Evolutionary conservation across 2,329 filamentous ascomycete species (phyloP).

Genomic region (Thyridium curvatum): DNA sequence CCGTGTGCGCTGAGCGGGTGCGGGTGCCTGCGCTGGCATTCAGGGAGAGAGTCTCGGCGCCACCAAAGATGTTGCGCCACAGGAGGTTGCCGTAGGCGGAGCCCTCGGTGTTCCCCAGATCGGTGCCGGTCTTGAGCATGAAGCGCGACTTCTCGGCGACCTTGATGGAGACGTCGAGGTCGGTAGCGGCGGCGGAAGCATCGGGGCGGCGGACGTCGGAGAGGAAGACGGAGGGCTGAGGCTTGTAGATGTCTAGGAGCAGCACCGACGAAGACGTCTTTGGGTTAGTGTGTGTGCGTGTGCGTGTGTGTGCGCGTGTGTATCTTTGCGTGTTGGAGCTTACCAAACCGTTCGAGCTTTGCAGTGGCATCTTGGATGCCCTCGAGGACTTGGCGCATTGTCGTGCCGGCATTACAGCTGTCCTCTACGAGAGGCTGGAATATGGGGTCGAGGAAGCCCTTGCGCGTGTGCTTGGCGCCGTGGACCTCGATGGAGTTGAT

Average conservation of each 20-base stretch:
- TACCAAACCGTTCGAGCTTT: slow-evolving; percentile 78
- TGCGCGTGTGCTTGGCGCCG: slow-evolving; percentile 76
- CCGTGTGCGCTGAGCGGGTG: slow-evolving; percentile 86
- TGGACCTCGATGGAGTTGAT: slow-evolving; percentile 81
- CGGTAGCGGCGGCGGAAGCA: slow-evolving; percentile 64
- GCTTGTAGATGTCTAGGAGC: slow-evolving; percentile 72
- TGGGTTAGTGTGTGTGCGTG: no score
- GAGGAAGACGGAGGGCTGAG: slow-evolving; percentile 74
- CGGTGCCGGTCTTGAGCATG: slow-evolving; percentile 88
- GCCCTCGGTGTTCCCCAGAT: slow-evolving; percentile 88
- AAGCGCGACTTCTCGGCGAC: slow-evolving; percentile 76
- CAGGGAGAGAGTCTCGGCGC: slow-evolving; percentile 81
- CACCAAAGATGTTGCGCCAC: slow-evolving; percentile 89
- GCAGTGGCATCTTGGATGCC: slow-evolving; percentile 65
- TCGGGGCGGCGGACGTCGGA: slow-evolving; percentile 67
- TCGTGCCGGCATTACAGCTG: slow-evolving; percentile 62
- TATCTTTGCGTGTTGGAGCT: no score
- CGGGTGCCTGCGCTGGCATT: slow-evolving; percentile 86
- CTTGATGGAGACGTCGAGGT: slow-evolving; percentile 74
- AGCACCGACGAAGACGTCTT: no score
- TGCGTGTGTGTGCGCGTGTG: no score
- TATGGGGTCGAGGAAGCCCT: slow-evolving; percentile 74
- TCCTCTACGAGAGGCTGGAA: slow-evolving; percentile 71
- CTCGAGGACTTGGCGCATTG: slow-evolving; percentile 70
- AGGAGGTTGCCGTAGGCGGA: slow-evolving; percentile 85